Evolutionary conservation across 345 rosid species (phyloP), one percentile per base, ranked within the genome.

Genomic region (Pugionium dolabratum): DNA sequence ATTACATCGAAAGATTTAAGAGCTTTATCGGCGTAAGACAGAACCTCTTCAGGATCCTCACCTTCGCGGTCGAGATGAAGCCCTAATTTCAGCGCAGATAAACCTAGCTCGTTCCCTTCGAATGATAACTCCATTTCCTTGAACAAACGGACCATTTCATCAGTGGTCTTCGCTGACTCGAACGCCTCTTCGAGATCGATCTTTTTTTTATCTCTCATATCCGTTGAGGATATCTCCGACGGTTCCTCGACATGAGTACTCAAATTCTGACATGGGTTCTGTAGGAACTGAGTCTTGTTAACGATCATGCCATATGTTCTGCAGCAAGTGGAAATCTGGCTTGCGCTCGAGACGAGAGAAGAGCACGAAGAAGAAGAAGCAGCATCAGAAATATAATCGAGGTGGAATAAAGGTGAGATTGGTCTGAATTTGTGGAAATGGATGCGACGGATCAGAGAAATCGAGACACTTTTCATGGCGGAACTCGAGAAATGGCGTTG

Each of bases 11-110:
- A 83, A 4, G 74, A 81, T 66, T 75, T 79, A 72, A 88, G 75
- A 58, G 97, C 99, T 78, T 84, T 79, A 6, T 64, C 66, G 40
- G 91, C 95, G 67, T 81, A 88, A 70, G 79, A 76, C 7, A 94
- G 53, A 59, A 85, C 75, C 79, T 71, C 82, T 73, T 82, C 78
- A 40, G 95, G 95, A 82, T 86, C 87, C 55, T 81, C 88, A 76
- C 89, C 95, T 76, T 90, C 90, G 11, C 82, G 90, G 58, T 94
- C 92, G 73, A 94, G 92, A 75, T 86, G 86, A 18, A 90, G 86
- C 33, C 96, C 99, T 58, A 90, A 25, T 72, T 90, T 90, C 72
- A 94, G 47, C 4, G 86, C 81, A 11, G 96, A 87, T 78, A 88
- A 69, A 8, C 90, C 97, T 32, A 94, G 83, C 66, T 84, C 97